Base-by-base conservation (phyloP, 257 asterid genomes). In the Orobanche coerulescens region DNA sequence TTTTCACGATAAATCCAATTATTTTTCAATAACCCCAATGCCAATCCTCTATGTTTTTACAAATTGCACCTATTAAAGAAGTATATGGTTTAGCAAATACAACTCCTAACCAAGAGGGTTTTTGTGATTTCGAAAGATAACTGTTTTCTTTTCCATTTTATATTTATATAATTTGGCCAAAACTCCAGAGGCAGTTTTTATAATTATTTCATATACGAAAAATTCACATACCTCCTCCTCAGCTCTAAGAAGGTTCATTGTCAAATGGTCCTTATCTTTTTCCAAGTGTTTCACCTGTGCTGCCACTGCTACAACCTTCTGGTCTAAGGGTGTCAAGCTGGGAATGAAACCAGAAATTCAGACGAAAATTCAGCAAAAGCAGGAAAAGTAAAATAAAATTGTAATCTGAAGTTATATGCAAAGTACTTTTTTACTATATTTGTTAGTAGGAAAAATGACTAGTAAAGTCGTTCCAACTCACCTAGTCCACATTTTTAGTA, bases 181-280 rank as follows among this genome's bases (percentile, higher is more conserved):
- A 49, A 49, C 30, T 25, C 4, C 14, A 23, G 33, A 49, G 33
- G 33, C 13, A 49, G 18, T 10, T 9, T 4, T 11, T 49, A 16
- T 49, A 49, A 22, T 10, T 20, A 25, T 10, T 22, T 22, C 34
- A 22, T 49, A 22, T 49, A 49, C 28, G 36, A n/a, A n/a, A 18
- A 30, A 22, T 30, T 62, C 7, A 61, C 72, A 42, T 71, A 92
- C 98, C 95, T 93, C 99, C 34, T 80, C 91, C 78, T 93, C 99
- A 47, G 99, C 95, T 76, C 67, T 86, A 33, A 12, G 76, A 53
- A 93, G 94, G 76, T 93, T 93, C 39, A 64, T 64, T 26, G 83
- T 74, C 59, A 93, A 54, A 70, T 86, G 82, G 28, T 89, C 92
- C 79, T 86, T 89, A 59, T 79, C 88, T 40, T 79, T 81, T 72